Percentiles rank a stretch among this genome's conserved stretches.
These are phyloP conservation scores for Akanthomyces muscarius DNA, from an alignment of 2,329 filamentous ascomycete species.

Conservation along the genomic window DNA sequence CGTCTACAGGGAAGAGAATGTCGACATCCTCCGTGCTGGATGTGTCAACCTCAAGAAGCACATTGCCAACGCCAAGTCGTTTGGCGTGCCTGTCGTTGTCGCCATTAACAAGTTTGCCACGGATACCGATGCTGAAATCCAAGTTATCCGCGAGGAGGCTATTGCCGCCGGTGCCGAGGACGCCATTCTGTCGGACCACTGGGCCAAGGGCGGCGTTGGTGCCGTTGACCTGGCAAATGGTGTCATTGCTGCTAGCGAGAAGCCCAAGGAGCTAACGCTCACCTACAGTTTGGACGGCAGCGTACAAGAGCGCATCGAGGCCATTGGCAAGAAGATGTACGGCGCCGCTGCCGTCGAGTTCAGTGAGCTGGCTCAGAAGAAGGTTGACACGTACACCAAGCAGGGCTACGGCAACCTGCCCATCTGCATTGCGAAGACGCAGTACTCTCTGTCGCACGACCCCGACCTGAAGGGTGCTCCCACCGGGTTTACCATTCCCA, in stretches of 20 bases:
- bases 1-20: slow-evolving; percentile 89
- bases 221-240: slow-evolving; percentile 84
- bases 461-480: slow-evolving; percentile 92
- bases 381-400: slow-evolving; percentile 89
- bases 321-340: slow-evolving; percentile 91
- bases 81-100: slow-evolving; percentile 90
- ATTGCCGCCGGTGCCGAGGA: slow-evolving; percentile 90
- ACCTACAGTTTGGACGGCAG: slow-evolving; percentile 76
- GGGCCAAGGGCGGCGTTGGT: slow-evolving; percentile 89
- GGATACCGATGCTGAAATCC: slow-evolving; percentile 88
- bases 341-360: slow-evolving; percentile 87
- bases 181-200: slow-evolving; percentile 91
- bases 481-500: slow-evolving; percentile 89
- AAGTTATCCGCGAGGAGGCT: slow-evolving; percentile 84
- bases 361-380: slow-evolving; percentile 89
- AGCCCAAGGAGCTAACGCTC: slow-evolving; percentile 82
- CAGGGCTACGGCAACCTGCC: slow-evolving; percentile 92
- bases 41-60: slow-evolving; percentile 96
- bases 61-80: slow-evolving; percentile 82
- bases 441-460: slow-evolving; percentile 94
- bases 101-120: slow-evolving; percentile 96
- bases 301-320: slow-evolving; percentile 85
- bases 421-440: slow-evolving; percentile 96
- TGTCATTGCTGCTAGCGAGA: slow-evolving; percentile 76
- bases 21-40: slow-evolving; percentile 82